Conservation (phyloP, 805 yeast genomes). For the Kodamaea jinghongensis region DNA sequence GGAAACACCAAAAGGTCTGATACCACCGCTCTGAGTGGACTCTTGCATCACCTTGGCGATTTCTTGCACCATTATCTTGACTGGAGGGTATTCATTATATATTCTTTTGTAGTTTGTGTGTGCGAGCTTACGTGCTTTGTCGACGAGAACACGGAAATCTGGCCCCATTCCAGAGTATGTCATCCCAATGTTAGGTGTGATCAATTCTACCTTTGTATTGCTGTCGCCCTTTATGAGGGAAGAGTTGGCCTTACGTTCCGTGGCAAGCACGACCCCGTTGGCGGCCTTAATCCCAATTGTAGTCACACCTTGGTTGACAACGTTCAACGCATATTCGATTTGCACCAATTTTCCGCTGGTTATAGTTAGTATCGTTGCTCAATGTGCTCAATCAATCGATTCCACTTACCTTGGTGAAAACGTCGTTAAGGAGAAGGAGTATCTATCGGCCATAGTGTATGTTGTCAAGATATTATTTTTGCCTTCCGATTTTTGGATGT, state of each 20-base stretch:
- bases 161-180: conserved; percentile 99
- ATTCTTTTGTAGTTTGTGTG: conserved; percentile 90
- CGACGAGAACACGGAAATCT: conserved; percentile 91
- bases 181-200: conserved; percentile 96
- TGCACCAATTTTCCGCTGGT: conserved; percentile 93
- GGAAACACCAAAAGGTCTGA: conserved; percentile 97
- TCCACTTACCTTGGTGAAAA: conserved; percentile 86
- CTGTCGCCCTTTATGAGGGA: conserved; percentile 72
- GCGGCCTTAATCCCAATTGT: conserved; percentile 91
- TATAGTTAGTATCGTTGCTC: conserved; percentile 15
- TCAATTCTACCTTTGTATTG: conserved; percentile 70
- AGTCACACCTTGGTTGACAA: conserved; percentile 97
- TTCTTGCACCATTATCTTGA: conserved; percentile 88
- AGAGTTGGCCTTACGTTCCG: conserved; percentile 88
- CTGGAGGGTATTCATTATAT: conserved; percentile 96
- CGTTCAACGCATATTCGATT: conserved; percentile 95
- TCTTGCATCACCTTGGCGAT: conserved; percentile 97
- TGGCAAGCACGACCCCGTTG: conserved; percentile 94
- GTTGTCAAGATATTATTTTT: conserved; percentile 7
- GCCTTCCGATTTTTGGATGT: conserved; percentile 10
- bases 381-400: neutral
- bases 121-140: conserved; percentile 88
- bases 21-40: conserved; percentile 98
- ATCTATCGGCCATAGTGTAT: conserved; percentile 87
- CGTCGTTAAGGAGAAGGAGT: conserved; percentile 94